Evolutionary conservation across 495 filamentous ascomycete species (phyloP).

Genomic region (Staphylotrichum tortipilum): DNA sequence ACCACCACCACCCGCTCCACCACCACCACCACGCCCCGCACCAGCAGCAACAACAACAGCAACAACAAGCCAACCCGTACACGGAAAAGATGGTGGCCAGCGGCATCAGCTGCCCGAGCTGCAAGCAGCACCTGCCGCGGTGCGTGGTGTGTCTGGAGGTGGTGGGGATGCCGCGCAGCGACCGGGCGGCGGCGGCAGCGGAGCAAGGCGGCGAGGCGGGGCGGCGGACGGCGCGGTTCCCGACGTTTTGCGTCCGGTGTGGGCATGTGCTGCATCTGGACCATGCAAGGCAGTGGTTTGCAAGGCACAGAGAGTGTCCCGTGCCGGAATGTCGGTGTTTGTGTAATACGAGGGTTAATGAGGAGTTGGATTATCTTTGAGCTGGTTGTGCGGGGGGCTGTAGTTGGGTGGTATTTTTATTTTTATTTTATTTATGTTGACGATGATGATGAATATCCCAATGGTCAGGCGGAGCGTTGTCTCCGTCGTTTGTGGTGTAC

Average conservation of each 20-base stretch:
- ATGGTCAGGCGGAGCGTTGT: too few species aligned
- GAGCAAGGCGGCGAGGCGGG: slow-evolving; percentile 46
- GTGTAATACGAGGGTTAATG: slow-evolving; percentile 52
- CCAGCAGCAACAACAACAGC: slow-evolving; percentile 10
- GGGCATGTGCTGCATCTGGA: slow-evolving; percentile 85
- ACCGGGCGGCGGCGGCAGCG: too few species aligned
- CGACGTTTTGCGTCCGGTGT: slow-evolving; percentile 80
- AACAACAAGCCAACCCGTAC: slow-evolving; percentile 35
- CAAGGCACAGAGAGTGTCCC: slow-evolving; percentile 68
- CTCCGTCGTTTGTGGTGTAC: too few species aligned
- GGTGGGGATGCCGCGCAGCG: slow-evolving; percentile 63
- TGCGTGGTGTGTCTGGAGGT: slow-evolving; percentile 83
- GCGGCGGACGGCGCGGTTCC: slow-evolving; percentile 40
- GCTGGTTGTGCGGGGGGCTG: slow-evolving; percentile 6
- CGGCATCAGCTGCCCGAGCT: slow-evolving; percentile 68
- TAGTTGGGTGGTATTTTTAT: not conserved
- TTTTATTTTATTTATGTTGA: too few species aligned
- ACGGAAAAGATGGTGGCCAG: slow-evolving; percentile 39
- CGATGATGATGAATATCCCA: too few species aligned
- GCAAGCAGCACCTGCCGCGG: slow-evolving; percentile 77
- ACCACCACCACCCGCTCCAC: not conserved
- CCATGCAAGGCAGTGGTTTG: slow-evolving; percentile 86
- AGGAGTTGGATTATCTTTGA: slow-evolving; percentile 43
- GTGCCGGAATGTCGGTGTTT: slow-evolving; percentile 82
- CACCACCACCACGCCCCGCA: slow-evolving; percentile 3